A percentile compares a stretch with the other conserved stretches of the same genome.
Conservation (phyloP, 768 basidiomycete species). For the Podaxis sp. region DNA sequence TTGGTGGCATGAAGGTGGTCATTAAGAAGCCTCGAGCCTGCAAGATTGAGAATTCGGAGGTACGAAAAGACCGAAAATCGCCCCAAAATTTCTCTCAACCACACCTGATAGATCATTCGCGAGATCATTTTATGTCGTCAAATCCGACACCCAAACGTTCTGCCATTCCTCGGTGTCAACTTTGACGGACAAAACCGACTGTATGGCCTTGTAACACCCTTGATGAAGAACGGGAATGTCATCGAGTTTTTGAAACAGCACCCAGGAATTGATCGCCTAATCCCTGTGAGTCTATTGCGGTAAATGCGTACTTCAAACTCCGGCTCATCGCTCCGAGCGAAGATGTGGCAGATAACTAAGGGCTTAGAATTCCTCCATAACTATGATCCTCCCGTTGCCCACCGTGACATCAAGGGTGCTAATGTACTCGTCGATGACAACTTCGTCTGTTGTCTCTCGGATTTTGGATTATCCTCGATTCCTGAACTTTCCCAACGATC, state of each 20-base stretch:
- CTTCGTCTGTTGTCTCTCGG: background rate
- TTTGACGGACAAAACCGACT: background rate
- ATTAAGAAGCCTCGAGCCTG: background rate
- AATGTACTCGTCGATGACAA: background rate
- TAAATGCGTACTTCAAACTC: no score
- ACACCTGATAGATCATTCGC: background rate
- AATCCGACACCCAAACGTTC: background rate
- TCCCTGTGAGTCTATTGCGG: background rate
- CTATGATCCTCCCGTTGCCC: background rate
- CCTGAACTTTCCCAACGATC: background rate
- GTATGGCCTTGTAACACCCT: background rate
- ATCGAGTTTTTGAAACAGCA: background rate
- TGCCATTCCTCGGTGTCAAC: background rate
- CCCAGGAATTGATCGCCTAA: background rate
- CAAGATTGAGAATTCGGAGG: background rate
- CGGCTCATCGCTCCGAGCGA: no score
- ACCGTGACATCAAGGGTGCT: conserved; percentile 1
- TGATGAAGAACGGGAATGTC: background rate
- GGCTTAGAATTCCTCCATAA: background rate
- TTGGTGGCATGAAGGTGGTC: background rate
- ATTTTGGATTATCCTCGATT: background rate
- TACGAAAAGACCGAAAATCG: background rate
- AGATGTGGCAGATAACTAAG: background rate
- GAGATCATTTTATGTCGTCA: background rate
- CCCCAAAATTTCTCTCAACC: background rate